phyloP scores from a whole-genome alignment of 768 basidiomycete species.

The Trametes gibbosa region DNA sequence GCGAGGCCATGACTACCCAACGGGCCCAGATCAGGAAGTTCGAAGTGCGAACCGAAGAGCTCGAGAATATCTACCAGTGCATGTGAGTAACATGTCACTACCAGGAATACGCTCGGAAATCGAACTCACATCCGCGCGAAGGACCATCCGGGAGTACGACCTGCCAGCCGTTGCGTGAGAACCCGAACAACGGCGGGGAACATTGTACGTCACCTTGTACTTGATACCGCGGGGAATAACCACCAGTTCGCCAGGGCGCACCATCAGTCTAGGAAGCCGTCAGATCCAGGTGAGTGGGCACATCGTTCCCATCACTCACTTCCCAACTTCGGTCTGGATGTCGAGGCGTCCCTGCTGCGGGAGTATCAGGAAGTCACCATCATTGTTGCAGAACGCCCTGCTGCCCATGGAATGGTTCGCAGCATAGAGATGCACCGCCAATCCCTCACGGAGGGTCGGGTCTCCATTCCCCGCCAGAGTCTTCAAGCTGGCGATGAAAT shows the following conservation, averaged over 20 bases:
- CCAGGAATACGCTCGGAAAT: too few relatives aligned
- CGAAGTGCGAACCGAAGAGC: conserved; percentile 61
- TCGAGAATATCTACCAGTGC: conserved; percentile 52
- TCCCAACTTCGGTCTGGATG: conserved; percentile 68
- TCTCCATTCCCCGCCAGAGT: conserved; percentile 63
- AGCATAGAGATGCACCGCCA: conserved; percentile 62
- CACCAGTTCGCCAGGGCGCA: conserved; percentile 60
- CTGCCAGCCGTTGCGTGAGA: conserved; percentile 22
- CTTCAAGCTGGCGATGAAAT: conserved; percentile 60
- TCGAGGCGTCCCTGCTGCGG: conserved; percentile 65
- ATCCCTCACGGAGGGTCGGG: conserved; percentile 57
- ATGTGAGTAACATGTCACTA: background rate
- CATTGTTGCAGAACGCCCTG: conserved; percentile 58
- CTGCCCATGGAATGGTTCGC: conserved; percentile 61
- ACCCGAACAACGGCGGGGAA: background rate
- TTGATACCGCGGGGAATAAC: conserved; percentile 67
- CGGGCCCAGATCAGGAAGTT: conserved; percentile 63
- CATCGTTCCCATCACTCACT: conserved; percentile 35
- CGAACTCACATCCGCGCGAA: conserved; percentile 56
- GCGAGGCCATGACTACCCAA: conserved; percentile 67
- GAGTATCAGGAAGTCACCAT: conserved; percentile 66
- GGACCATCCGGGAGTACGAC: conserved; percentile 56
- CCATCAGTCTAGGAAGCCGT: conserved; percentile 47
- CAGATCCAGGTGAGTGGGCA: background rate
- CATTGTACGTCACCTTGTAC: conserved; percentile 47